Evolutionary conservation across 495 filamentous ascomycete genomes (phyloP).

Genomic region (Bacidia gigantensis): DNA sequence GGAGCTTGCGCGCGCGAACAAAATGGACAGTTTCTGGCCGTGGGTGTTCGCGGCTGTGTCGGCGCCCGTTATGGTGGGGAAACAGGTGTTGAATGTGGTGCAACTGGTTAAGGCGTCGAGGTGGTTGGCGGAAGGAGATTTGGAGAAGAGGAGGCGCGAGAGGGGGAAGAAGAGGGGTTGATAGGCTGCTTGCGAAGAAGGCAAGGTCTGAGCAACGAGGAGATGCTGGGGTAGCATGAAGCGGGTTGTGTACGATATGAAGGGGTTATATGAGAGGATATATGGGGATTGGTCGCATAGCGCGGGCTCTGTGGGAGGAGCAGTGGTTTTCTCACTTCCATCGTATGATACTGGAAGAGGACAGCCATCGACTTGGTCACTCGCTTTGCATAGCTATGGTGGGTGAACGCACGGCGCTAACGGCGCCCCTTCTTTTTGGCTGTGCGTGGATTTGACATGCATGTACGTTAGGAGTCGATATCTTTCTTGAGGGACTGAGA

Average conservation of each 20-base stretch:
- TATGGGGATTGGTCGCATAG: no score
- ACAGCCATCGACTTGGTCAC: no score
- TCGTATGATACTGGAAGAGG: no score
- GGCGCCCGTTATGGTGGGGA: conserved; percentile 73
- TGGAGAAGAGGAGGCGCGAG: conserved; percentile 37
- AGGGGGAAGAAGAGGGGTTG: conserved; percentile 28
- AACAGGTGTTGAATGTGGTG: conserved; percentile 88
- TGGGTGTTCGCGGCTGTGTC: conserved; percentile 79
- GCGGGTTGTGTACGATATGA: neutral
- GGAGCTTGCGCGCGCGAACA: conserved; percentile 82
- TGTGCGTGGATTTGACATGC: no score
- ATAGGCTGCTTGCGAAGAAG: neutral
- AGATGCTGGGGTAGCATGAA: neutral
- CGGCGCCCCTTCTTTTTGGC: no score
- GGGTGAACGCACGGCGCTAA: no score
- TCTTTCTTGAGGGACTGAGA: no score
- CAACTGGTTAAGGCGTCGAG: conserved; percentile 87
- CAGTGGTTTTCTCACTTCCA: no score
- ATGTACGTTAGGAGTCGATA: no score
- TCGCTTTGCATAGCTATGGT: no score
- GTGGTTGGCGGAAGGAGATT: conserved; percentile 85
- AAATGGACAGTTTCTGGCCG: conserved; percentile 72
- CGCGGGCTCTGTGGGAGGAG: no score
- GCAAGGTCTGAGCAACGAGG: neutral
- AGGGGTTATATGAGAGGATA: neutral